phyloP scores from a whole-genome alignment of 148 eudicot species.

The Vaccinium corymbosum region DNA sequence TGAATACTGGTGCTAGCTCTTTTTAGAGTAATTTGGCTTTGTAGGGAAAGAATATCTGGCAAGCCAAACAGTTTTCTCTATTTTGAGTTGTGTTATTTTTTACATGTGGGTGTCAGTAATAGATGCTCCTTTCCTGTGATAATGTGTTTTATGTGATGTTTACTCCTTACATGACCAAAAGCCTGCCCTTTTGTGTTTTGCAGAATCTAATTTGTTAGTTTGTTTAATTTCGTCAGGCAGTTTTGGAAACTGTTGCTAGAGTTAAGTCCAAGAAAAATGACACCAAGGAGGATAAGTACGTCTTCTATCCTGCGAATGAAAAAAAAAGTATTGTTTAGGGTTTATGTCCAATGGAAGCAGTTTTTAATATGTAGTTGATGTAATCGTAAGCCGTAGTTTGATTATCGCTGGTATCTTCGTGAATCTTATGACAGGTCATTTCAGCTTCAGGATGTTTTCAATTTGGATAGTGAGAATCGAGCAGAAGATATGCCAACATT shows the following conservation, averaged over 20 bases:
- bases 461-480: conserved; percentile 73
- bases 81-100: background rate
- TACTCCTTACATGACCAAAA: background rate
- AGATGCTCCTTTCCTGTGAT: background rate
- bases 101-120: no score
- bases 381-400: background rate
- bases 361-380: background rate
- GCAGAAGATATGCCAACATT: conserved; percentile 85
- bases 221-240: conserved; percentile 58
- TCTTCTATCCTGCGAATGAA: conserved; percentile 16
- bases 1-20: background rate
- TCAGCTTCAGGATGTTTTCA: conserved; percentile 84
- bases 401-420: conserved; percentile 5
- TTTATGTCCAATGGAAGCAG: background rate
- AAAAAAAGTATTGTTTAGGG: background rate
- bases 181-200: background rate
- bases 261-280: conserved; percentile 95
- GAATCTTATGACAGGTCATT: conserved; percentile 58
- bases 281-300: conserved; percentile 95
- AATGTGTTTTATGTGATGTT: background rate
- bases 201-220: conserved; percentile 8
- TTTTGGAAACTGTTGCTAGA: conserved; percentile 97
- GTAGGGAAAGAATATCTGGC: conserved; percentile 3
- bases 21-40: conserved; percentile 1
- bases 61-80: background rate